Evolutionary conservation across 768 basidiomycete species (phyloP).

Genomic region (Tylopilus sp.): DNA sequence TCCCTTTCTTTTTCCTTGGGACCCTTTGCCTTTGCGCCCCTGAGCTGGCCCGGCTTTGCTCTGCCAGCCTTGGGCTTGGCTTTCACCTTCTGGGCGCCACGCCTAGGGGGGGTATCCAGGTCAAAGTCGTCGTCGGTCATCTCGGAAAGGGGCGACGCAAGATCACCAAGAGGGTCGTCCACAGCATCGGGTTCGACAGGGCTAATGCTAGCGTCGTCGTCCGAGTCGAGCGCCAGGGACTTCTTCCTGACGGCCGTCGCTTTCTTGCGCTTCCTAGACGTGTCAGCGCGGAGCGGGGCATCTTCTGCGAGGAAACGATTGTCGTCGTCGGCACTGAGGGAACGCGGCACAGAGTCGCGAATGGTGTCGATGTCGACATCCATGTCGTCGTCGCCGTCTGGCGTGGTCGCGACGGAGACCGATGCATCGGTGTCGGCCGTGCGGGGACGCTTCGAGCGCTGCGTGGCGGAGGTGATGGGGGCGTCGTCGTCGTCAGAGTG

Average conservation of each 20-base stretch:
- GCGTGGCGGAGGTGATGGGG: conserved; percentile 47
- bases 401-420: conserved; percentile 29
- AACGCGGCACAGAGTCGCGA: conserved; percentile 18
- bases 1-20: conserved; percentile 30
- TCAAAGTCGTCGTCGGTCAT: conserved; percentile 28
- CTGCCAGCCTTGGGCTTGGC: conserved; percentile 30
- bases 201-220: conserved; percentile 27
- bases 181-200: conserved; percentile 23
- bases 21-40: conserved; percentile 29
- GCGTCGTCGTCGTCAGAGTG: conserved; percentile 36
- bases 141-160: conserved; percentile 22
- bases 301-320: conserved; percentile 19
- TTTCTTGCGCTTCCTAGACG: conserved; percentile 17
- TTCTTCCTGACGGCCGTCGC: conserved; percentile 17
- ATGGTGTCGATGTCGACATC: conserved; percentile 39
- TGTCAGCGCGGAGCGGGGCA: neutral
- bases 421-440: conserved; percentile 29
- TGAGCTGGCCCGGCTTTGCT: conserved; percentile 11
- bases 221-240: conserved; percentile 24
- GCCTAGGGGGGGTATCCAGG: conserved; percentile 20
- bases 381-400: conserved; percentile 42
- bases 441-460: conserved; percentile 24
- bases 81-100: conserved; percentile 22
- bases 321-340: conserved; percentile 12
- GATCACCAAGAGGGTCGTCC: conserved; percentile 27